Conservation (phyloP, 108 stramenopile species). For the Aurantiochytrium sp. region DNA sequence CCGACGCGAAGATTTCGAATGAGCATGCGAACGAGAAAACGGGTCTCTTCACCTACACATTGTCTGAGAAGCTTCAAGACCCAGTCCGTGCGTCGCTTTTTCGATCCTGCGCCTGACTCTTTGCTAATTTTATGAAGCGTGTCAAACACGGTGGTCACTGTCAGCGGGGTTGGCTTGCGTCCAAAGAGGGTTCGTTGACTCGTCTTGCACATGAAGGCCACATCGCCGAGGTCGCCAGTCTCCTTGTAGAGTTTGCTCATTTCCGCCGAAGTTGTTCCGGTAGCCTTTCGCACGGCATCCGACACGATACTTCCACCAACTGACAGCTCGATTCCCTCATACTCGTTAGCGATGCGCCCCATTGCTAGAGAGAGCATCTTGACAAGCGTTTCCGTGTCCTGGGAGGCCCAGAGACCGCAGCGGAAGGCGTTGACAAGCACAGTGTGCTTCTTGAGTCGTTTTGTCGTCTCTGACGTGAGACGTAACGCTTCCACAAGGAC, state of each 20-base stretch:
- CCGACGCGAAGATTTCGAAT: background rate
- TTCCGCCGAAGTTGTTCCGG: background rate
- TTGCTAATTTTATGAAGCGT: background rate
- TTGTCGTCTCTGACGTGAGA: background rate
- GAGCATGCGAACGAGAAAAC: constrained; percentile 2
- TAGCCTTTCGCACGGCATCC: background rate
- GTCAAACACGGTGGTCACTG: background rate
- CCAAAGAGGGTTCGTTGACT: background rate
- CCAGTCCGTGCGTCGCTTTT: background rate
- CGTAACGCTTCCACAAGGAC: background rate
- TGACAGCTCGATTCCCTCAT: background rate
- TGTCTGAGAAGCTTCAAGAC: background rate
- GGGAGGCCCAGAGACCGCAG: background rate
- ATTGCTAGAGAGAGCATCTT: background rate
- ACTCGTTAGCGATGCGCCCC: background rate
- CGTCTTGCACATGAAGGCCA: background rate
- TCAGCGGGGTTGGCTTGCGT: background rate
- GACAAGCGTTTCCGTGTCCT: background rate
- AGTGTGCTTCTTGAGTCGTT: background rate
- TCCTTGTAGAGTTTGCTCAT: background rate
- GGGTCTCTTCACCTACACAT: background rate
- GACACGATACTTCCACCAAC: background rate
- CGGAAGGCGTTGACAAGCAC: background rate
- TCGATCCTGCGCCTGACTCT: background rate
- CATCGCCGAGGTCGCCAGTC: background rate